Evolutionary conservation across 306 rosid genomes (phyloP).

Genomic region (Malus sieversii): DNA sequence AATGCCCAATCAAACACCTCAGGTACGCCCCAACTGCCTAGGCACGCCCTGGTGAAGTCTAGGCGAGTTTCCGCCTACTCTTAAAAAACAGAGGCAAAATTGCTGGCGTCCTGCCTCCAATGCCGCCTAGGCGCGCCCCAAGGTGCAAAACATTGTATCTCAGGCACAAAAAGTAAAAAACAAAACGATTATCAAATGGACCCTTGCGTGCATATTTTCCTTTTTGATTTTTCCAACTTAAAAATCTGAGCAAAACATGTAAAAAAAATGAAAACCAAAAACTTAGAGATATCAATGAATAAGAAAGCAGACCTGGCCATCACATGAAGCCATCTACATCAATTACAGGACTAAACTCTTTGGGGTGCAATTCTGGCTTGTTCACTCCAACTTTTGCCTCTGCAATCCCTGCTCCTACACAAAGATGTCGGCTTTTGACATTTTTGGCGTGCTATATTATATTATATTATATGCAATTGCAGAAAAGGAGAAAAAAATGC

Average conservation of each 20-base stretch:
- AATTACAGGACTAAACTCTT: conserved; percentile 65
- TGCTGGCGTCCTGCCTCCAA: too few species aligned
- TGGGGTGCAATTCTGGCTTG: conserved; percentile 89
- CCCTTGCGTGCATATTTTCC: not conserved
- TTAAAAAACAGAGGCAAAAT: too few species aligned
- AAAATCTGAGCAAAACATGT: not conserved
- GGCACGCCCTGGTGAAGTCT: too few species aligned
- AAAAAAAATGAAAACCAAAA: too few species aligned
- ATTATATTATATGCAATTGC: not conserved
- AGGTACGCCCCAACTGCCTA: too few species aligned
- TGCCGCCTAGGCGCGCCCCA: too few species aligned
- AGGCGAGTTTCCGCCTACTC: too few species aligned
- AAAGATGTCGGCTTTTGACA: not conserved
- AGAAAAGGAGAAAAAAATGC: not conserved
- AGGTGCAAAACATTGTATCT: too few species aligned
- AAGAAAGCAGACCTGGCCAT: conserved; percentile 62
- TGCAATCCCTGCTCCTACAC: conserved; percentile 39
- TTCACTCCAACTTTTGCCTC: conserved; percentile 82
- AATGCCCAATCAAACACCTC: too few species aligned
- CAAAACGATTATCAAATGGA: too few species aligned
- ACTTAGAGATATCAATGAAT: not conserved
- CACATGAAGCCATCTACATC: conserved; percentile 95
- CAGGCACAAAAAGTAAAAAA: too few species aligned
- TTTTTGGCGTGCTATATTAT: not conserved
- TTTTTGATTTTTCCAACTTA: not conserved